phyloP scores from a whole-genome alignment of 2,329 filamentous ascomycete genomes.

The Lasiodiplodia sp. region DNA sequence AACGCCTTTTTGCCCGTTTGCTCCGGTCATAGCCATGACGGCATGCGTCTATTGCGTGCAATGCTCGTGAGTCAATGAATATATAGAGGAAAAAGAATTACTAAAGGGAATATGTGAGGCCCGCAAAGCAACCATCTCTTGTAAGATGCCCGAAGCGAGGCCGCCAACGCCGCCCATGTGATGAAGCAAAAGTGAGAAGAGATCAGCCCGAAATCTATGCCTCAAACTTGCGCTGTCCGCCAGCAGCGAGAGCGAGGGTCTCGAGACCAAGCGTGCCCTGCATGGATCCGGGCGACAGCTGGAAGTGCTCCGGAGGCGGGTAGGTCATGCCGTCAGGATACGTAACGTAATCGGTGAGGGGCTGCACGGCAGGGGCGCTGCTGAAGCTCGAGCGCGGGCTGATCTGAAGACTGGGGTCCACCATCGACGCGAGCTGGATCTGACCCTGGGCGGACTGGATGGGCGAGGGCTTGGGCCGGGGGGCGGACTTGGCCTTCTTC shows the following conservation, averaged over 20 bases:
- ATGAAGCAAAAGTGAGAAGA: constrained; percentile 5
- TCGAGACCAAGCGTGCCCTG: constrained; percentile 44
- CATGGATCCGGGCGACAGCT: constrained; percentile 2
- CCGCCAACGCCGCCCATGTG: not conserved
- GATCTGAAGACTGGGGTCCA: constrained; percentile 41
- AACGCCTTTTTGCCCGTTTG: constrained; percentile 29
- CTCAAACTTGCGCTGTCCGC: constrained; percentile 48
- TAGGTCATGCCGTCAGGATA: constrained; percentile 41
- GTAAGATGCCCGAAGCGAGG: not conserved
- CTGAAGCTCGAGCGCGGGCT: constrained; percentile 40
- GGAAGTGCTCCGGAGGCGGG: constrained; percentile 20
- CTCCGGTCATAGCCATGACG: constrained; percentile 48
- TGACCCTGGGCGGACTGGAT: constrained; percentile 35
- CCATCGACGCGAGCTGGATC: constrained; percentile 36
- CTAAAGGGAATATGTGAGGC: constrained; percentile 9
- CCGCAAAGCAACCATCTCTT: constrained; percentile 1
- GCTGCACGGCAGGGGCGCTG: constrained; percentile 41
- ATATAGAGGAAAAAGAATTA: not conserved
- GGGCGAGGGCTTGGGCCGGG: constrained; percentile 44
- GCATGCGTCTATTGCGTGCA: constrained; percentile 48
- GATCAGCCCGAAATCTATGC: constrained; percentile 12
- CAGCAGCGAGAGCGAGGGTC: constrained; percentile 46
- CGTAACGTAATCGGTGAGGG: constrained; percentile 36
- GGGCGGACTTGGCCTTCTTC: constrained; percentile 45
- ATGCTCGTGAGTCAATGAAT: constrained; percentile 24